Evolutionary conservation across 441 rosid genomes (phyloP), one percentile per base, ranked within the genome.

Genomic region (Aquilaria agallochum): DNA sequence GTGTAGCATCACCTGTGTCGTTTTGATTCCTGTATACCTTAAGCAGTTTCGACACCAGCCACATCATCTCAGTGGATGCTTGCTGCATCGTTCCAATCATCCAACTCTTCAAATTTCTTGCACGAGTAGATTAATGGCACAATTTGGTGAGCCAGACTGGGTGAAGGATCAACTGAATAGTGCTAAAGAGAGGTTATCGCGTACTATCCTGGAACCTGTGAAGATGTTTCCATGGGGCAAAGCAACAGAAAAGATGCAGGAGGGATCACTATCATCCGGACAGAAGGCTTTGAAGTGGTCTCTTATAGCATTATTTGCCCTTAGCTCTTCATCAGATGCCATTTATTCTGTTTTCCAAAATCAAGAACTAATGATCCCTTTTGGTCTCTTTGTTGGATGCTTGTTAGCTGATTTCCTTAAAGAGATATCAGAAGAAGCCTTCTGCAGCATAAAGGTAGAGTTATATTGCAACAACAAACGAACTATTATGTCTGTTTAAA

Each of bases 381-480:
- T 83, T 42, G 88, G 82, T 50, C 84, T 83, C 4, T 64, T 75
- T 4, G 31, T 74, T 1, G 88, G 89, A 59, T 75, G 70, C 55
- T 73, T 68, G 62, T 52, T 73, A 65, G 47, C 86, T 7, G 72
- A 77, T 63, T 72, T 76, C 54, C 32, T 83, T 2, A 76, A 68
- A 53, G 82, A 75, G 71, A 62, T 72, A 40, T 31, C 67, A 14
- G 55, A 36, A 8, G 83, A 68, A 67, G 5, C 76, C 30, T 51
- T 65, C 1, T 31, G n/a, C 5, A 36, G 63, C 60, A 34, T 68
- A 3, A 65, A 74, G 85, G 83, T 70, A 67, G 5, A 36, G 10
- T 20, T 33, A 32, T 2, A 13, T 52, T 20, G 2, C 45, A 62
- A 60, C 10, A 45, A 36, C 15, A 31, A 32, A 2, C 14, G 49